phyloP scores from a whole-genome alignment of 306 rosid species.

The Arachis stenosperma region DNA sequence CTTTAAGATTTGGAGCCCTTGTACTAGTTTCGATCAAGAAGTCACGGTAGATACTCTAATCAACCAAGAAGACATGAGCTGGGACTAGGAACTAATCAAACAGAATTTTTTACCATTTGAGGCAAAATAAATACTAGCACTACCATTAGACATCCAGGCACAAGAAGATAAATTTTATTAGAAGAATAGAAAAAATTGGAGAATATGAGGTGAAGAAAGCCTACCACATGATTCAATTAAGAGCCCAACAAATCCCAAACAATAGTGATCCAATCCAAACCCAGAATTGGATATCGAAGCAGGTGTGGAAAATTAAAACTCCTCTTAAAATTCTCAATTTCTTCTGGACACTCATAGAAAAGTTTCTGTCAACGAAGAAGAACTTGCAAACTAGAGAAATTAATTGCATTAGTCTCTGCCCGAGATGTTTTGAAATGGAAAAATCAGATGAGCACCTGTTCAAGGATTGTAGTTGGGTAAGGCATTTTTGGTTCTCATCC shows the following conservation, averaged over 20 bases:
- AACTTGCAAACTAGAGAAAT: neutral
- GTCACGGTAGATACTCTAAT: no score
- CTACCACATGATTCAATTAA: no score
- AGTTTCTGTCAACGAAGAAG: neutral
- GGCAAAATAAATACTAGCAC: neutral
- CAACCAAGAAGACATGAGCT: neutral
- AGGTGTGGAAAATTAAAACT: neutral
- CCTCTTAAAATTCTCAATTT: neutral
- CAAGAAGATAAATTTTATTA: neutral
- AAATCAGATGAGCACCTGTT: no score
- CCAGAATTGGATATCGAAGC: neutral
- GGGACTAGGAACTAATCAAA: neutral
- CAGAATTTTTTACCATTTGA: neutral
- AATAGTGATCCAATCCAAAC: no score
- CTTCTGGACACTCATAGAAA: neutral
- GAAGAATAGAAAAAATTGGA: neutral
- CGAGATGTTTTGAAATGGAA: no score
- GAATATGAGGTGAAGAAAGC: neutral
- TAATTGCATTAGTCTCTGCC: no score
- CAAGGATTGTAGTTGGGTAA: no score
- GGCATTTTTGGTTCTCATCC: no score
- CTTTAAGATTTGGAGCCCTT: no score
- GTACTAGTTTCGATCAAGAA: no score
- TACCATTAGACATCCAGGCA: no score
- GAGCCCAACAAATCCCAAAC: neutral